These are phyloP conservation scores for Neurospora tetraspora DNA, from an alignment of 495 filamentous ascomycete genomes.

Conservation along the genomic window DNA sequence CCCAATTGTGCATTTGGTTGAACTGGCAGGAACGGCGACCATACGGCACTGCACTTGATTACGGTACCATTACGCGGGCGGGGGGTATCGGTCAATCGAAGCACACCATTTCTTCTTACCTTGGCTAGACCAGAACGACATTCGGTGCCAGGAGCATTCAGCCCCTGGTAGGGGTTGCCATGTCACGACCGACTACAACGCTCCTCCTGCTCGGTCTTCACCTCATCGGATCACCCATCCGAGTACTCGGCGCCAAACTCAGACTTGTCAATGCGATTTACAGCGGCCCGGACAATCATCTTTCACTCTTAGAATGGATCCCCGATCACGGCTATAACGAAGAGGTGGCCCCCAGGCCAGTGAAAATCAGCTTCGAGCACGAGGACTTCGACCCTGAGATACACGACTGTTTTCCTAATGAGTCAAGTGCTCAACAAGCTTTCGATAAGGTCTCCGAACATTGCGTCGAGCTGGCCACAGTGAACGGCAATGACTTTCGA, in stretches of 20 bases:
- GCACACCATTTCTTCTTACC: too few species aligned
- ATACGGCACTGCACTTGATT: neutral
- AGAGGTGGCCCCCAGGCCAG: neutral
- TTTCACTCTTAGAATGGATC: neutral
- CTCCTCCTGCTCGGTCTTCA: neutral
- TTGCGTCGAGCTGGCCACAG: neutral
- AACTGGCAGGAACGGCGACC: neutral
- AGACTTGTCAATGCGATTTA: neutral
- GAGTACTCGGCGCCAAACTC: neutral
- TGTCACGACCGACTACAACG: neutral
- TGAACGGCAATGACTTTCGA: neutral
- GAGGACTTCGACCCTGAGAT: neutral
- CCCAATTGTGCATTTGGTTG: too few species aligned
- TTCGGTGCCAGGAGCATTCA: neutral
- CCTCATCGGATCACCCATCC: neutral
- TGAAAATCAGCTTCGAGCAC: neutral
- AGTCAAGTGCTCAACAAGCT: neutral
- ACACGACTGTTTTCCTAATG: neutral
- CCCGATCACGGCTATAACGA: neutral
- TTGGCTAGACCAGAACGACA: too few species aligned
- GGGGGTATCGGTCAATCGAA: neutral
- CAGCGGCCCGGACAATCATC: neutral
- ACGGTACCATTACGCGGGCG: neutral
- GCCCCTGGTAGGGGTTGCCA: neutral
- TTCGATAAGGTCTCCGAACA: neutral